phyloP scores from a whole-genome alignment of 2,329 filamentous ascomycete species.

The Cladophialophora psammophila region DNA sequence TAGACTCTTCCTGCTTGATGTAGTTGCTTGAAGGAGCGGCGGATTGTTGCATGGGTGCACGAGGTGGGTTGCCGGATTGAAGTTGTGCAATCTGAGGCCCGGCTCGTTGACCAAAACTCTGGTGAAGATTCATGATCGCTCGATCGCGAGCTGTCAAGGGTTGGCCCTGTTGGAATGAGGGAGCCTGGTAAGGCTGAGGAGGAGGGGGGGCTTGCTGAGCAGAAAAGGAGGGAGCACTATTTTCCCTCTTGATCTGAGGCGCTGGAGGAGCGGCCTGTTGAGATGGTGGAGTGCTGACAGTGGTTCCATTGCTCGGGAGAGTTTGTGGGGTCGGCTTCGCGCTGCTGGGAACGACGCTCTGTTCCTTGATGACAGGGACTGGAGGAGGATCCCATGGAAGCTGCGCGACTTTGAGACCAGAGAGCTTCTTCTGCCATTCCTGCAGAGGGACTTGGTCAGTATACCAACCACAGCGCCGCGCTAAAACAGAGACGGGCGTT shows the following conservation, averaged over 20 bases:
- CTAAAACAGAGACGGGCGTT: conserved; percentile 3
- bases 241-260: conserved; percentile 36
- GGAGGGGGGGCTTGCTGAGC: conserved; percentile 27
- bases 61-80: conserved; percentile 42
- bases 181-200: conserved; percentile 39
- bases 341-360: conserved; percentile 48
- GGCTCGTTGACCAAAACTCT: conserved; percentile 41
- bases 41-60: conserved; percentile 47
- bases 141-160: conserved; percentile 39
- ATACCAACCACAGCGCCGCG: not conserved
- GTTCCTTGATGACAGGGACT: conserved; percentile 61
- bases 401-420: conserved; percentile 79
- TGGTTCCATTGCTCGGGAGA: conserved; percentile 39
- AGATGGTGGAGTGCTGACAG: conserved; percentile 47
- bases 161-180: conserved; percentile 45
- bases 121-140: conserved; percentile 40
- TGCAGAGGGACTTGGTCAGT: conserved; percentile 48
- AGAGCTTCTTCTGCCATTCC: conserved; percentile 94
- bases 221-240: conserved; percentile 31
- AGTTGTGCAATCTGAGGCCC: conserved; percentile 41
- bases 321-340: conserved; percentile 42
- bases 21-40: conserved; percentile 51
- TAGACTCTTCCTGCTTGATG: conserved; percentile 40
- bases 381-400: conserved; percentile 96
- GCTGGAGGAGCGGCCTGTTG: conserved; percentile 41